A percentile compares a stretch with the other conserved stretches of the same genome.
Conservation (phyloP, 495 filamentous ascomycete genomes). For the Penicillium angulare region DNA sequence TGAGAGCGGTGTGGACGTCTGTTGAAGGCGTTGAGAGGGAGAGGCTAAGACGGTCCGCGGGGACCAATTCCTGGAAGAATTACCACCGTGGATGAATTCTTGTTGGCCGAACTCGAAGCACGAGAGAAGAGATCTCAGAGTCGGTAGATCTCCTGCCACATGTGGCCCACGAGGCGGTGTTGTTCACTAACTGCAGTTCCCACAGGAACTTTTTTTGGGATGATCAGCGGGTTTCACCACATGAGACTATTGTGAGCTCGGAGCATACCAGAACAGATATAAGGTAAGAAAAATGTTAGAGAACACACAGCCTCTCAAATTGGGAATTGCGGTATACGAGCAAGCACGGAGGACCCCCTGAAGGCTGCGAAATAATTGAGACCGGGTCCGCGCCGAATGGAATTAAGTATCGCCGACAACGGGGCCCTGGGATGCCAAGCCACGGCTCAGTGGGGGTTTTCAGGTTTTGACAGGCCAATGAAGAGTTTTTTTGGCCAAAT, state of each 20-base stretch:
- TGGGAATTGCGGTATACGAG: conserved; percentile 14
- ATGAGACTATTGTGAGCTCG: neutral
- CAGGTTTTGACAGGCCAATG: neutral
- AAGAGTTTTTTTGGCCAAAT: too few relatives aligned
- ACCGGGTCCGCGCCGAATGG: conserved; percentile 23
- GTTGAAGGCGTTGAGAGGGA: conserved; percentile 24
- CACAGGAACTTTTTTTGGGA: conserved; percentile 11
- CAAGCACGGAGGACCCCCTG: conserved; percentile 26
- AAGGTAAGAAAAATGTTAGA: neutral
- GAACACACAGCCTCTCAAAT: conserved; percentile 6
- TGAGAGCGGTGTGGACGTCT: conserved; percentile 31
- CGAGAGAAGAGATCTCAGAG: neutral
- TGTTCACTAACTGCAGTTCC: conserved; percentile 14
- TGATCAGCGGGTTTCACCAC: conserved; percentile 5
- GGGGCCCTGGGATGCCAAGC: conserved; percentile 28
- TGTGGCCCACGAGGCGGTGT: conserved; percentile 21
- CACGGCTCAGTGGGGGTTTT: conserved; percentile 8
- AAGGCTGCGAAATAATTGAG: conserved; percentile 28
- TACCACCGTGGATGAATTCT: conserved; percentile 17
- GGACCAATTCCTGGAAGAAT: conserved; percentile 29
- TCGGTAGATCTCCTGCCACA: conserved; percentile 22
- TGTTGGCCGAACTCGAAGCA: conserved; percentile 17
- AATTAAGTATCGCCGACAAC: conserved; percentile 34
- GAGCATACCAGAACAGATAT: conserved; percentile 2
- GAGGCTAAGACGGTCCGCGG: conserved; percentile 32